Evolutionary conservation across 1,284 basidiomycete genomes (phyloP).

Genomic region (Erythrobasidium hasegawianum): DNA sequence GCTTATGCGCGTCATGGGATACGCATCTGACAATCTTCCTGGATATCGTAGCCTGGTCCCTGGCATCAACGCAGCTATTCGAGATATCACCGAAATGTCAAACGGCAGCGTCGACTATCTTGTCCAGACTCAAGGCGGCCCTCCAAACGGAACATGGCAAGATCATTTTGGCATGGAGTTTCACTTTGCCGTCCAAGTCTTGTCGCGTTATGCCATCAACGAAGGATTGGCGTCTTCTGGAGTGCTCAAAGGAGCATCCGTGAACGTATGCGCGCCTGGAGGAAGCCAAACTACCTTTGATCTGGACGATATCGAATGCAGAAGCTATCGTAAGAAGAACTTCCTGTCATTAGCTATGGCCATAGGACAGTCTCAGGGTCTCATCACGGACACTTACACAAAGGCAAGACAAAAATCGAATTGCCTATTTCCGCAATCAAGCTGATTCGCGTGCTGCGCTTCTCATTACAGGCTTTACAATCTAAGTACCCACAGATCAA

Average conservation of each 20-base stretch:
- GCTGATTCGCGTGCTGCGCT: too few species aligned
- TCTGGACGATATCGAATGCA: constrained; percentile 44
- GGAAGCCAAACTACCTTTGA: constrained; percentile 40
- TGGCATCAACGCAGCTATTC: constrained; percentile 43
- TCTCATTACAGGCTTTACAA: constrained; percentile 36
- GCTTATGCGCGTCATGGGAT: not conserved
- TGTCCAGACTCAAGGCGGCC: constrained; percentile 47
- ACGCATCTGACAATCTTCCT: not conserved
- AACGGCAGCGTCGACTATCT: constrained; percentile 48
- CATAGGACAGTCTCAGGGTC: constrained; percentile 26
- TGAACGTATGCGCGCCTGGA: constrained; percentile 47
- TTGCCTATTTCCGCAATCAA: too few species aligned
- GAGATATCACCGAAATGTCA: constrained; percentile 40
- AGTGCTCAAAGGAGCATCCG: constrained; percentile 45
- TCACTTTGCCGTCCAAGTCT: constrained; percentile 48
- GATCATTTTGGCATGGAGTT: constrained; percentile 43
- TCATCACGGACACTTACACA: constrained; percentile 42
- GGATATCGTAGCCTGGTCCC: constrained; percentile 36
- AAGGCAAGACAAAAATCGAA: constrained; percentile 37
- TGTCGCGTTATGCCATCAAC: constrained; percentile 49
- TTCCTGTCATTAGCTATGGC: constrained; percentile 16
- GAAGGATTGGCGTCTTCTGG: constrained; percentile 46
- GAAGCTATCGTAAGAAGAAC: constrained; percentile 18
- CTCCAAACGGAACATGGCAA: constrained; percentile 37
- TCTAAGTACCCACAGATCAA: constrained; percentile 39